Percentiles rank a stretch among this genome's conserved stretches.
Conservation (phyloP, 2,329 filamentous ascomycete species). For the Fusarium cicatricum region DNA sequence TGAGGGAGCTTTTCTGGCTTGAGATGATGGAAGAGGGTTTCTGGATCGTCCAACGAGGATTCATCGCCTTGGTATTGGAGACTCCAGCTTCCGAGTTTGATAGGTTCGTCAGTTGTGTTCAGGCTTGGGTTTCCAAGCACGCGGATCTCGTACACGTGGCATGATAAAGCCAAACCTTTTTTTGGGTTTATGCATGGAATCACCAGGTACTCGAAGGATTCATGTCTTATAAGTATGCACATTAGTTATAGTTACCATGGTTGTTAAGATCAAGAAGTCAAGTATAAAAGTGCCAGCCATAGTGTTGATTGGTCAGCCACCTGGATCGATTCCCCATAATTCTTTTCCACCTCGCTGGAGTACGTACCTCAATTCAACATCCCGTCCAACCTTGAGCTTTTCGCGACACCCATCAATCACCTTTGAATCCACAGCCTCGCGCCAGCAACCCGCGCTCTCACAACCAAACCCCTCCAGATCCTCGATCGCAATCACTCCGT, state of each 20-base stretch:
- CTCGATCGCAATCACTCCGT: background rate
- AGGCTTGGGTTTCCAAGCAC: conserved; percentile 45
- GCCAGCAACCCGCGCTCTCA: conserved; percentile 2
- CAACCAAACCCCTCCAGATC: background rate
- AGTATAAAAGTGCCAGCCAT: background rate
- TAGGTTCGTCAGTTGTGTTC: conserved; percentile 50
- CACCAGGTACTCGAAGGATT: no score
- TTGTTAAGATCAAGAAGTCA: no score
- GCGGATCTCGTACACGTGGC: conserved; percentile 25
- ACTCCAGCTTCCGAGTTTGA: conserved; percentile 52
- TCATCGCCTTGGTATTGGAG: conserved; percentile 51
- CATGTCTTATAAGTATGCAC: no score
- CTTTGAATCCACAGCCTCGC: conserved; percentile 21
- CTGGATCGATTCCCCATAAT: conserved; percentile 3
- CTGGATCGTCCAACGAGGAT: conserved; percentile 53
- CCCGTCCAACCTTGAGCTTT: conserved; percentile 27
- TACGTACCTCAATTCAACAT: background rate
- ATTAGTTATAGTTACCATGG: no score
- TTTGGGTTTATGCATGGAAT: no score
- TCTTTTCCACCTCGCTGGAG: conserved; percentile 20
- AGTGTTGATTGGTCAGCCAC: conserved; percentile 31
- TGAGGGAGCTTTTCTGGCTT: conserved; percentile 56
- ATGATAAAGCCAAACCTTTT: background rate
- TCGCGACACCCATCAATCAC: conserved; percentile 20
- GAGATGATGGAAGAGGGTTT: conserved; percentile 56